These are phyloP conservation scores for Theileria annulata DNA, from an alignment of 169 alveolate species.

Conservation along the genomic window DNA sequence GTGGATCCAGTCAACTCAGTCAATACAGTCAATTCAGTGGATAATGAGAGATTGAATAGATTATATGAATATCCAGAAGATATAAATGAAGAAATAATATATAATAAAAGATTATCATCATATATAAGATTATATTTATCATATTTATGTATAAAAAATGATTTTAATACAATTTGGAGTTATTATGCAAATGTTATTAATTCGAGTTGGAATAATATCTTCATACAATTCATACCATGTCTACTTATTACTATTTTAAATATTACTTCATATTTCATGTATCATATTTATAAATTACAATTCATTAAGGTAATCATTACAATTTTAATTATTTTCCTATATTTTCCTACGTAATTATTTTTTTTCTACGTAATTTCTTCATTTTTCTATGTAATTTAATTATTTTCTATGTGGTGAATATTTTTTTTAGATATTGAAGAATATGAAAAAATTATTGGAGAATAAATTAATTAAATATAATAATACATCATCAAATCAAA, in stretches of 20 bases:
- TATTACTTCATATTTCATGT: constrained; percentile 17
- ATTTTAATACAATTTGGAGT: constrained; percentile 33
- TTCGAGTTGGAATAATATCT: constrained; percentile 34
- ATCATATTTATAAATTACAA: constrained; percentile 34
- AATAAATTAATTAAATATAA: neutral
- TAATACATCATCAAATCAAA: constrained; percentile 20
- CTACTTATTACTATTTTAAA: constrained; percentile 35
- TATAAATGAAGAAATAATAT: neutral
- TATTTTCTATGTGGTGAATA: neutral
- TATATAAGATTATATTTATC: constrained; percentile 46
- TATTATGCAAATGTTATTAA: constrained; percentile 52
- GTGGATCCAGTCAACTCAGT: no score
- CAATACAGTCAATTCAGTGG: no score
- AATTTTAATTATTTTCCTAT: neutral
- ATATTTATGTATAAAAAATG: constrained; percentile 39
- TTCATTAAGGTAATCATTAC: constrained; percentile 49
- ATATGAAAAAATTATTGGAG: neutral
- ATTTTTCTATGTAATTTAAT: neutral
- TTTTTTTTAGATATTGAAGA: neutral
- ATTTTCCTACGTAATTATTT: neutral
- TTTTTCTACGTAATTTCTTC: neutral
- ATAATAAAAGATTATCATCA: constrained; percentile 21
- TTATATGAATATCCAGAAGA: constrained; percentile 2
- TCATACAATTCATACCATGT: constrained; percentile 39
- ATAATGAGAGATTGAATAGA: neutral